Evolutionary conservation across 805 yeast species (phyloP).

Genomic region (Nakazawaea laoshanensis): DNA sequence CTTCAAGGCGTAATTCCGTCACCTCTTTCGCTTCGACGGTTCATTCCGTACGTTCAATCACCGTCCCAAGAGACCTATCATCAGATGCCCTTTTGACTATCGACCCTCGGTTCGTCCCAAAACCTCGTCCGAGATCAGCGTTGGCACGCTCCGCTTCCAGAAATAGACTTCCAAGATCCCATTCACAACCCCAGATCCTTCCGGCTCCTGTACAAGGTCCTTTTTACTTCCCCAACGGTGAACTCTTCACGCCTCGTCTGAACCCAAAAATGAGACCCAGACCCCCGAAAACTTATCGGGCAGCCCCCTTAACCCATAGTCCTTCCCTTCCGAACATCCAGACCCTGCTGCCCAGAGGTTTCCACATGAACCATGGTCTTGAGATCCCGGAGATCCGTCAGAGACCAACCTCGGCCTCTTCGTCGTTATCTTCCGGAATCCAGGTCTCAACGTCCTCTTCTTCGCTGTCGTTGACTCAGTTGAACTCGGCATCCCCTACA

Average conservation of each 20-base stretch:
- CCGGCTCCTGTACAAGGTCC: conserved; percentile 15
- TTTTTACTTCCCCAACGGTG: conserved; percentile 45
- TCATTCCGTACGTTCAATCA: conserved; percentile 21
- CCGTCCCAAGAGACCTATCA: conserved; percentile 21
- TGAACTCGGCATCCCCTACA: conserved; percentile 8
- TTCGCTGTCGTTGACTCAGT: conserved; percentile 6
- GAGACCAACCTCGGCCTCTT: background rate
- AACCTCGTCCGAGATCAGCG: conserved; percentile 21
- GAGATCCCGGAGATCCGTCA: no score
- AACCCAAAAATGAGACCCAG: conserved; percentile 26
- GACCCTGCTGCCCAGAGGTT: conserved; percentile 4
- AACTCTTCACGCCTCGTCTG: conserved; percentile 38
- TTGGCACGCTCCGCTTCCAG: conserved; percentile 8
- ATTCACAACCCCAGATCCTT: conserved; percentile 1
- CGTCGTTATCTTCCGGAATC: conserved; percentile 1
- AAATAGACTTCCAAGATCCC: conserved; percentile 2
- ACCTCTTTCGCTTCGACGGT: background rate
- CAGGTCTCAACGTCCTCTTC: conserved; percentile 11
- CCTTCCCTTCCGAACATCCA: conserved; percentile 9
- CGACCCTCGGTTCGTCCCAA: conserved; percentile 31
- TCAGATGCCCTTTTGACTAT: conserved; percentile 30
- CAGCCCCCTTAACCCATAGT: conserved; percentile 2
- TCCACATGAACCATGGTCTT: conserved; percentile 16
- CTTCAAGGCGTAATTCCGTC: background rate
- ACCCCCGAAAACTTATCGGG: conserved; percentile 22